These are phyloP conservation scores for Barnettozyma pratensis DNA, from an alignment of 805 yeast species.

Conservation along the genomic window DNA sequence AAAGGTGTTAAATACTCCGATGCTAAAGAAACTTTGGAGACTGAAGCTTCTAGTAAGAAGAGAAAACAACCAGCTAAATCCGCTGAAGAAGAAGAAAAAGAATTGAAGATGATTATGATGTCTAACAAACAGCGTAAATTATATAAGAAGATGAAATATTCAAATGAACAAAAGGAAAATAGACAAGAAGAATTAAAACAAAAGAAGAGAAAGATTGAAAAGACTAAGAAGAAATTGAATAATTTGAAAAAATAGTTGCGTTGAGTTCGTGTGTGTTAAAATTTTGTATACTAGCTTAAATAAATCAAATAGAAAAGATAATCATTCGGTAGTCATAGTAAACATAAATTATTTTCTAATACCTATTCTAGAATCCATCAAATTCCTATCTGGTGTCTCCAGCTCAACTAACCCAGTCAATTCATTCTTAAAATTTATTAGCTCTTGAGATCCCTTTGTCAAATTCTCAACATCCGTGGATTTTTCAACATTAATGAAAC, in stretches of 20 bases:
- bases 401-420: conserved; percentile 64
- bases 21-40: conserved; percentile 33
- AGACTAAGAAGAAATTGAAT: conserved; percentile 31
- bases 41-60: conserved; percentile 27
- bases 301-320: not conserved
- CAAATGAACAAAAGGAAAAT: conserved; percentile 74
- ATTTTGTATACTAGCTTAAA: conserved; percentile 1
- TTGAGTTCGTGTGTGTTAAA: not conserved
- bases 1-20: conserved; percentile 79
- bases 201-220: conserved; percentile 66
- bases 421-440: conserved; percentile 58
- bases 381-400: conserved; percentile 69
- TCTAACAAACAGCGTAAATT: conserved; percentile 90
- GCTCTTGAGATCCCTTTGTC: conserved; percentile 56
- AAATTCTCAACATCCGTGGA: conserved; percentile 73
- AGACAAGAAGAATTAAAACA: conserved; percentile 63
- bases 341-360: conserved; percentile 3
- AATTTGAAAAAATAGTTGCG: conserved; percentile 7
- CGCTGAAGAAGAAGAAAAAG: conserved; percentile 71
- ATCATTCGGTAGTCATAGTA: not conserved
- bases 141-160: conserved; percentile 92
- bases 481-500: conserved; percentile 63
- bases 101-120: conserved; percentile 95
- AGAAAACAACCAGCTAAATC: conserved; percentile 33
- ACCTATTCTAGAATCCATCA: conserved; percentile 73